Conservation (phyloP, 805 yeast species). For the Jamesozyma jinghongensis region DNA sequence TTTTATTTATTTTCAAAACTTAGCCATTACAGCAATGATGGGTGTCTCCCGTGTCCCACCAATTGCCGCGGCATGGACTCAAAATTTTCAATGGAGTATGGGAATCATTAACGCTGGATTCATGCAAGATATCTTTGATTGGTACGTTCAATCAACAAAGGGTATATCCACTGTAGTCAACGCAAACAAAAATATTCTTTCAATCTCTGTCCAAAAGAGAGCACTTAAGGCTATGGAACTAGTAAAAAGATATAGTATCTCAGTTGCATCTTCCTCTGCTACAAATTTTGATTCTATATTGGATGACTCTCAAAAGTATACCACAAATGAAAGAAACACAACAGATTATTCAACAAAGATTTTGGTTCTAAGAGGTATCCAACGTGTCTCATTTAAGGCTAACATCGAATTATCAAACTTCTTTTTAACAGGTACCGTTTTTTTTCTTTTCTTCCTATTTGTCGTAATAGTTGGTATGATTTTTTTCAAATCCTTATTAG, state of each 20-base stretch:
- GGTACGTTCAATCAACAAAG: constrained; percentile 95
- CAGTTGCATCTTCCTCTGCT: constrained; percentile 27
- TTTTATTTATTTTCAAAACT: constrained; percentile 86
- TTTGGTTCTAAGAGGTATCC: constrained; percentile 79
- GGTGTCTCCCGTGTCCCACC: constrained; percentile 91
- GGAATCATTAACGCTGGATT: constrained; percentile 73
- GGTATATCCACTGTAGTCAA: constrained; percentile 76
- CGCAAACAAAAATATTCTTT: constrained; percentile 50
- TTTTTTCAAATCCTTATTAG: constrained; percentile 62
- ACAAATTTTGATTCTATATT: constrained; percentile 43
- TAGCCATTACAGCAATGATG: constrained; percentile 92
- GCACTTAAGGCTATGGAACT: constrained; percentile 2
- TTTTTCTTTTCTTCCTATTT: constrained; percentile 70
- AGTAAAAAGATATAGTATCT: constrained; percentile 30
- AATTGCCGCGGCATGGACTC: constrained; percentile 96
- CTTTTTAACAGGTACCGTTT: constrained; percentile 78
- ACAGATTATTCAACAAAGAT: constrained; percentile 54
- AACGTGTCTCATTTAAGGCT: constrained; percentile 80
- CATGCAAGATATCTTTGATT: constrained; percentile 75
- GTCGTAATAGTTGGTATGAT: constrained; percentile 46
- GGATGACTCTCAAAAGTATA: constrained; percentile 45
- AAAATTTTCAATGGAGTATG: constrained; percentile 93
- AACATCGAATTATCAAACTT: constrained; percentile 78
- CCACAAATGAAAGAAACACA: constrained; percentile 60
- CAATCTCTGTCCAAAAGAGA: constrained; percentile 75